Base-by-base conservation (phyloP, 257 asterid species). In the Verbascum thapsus region DNA sequence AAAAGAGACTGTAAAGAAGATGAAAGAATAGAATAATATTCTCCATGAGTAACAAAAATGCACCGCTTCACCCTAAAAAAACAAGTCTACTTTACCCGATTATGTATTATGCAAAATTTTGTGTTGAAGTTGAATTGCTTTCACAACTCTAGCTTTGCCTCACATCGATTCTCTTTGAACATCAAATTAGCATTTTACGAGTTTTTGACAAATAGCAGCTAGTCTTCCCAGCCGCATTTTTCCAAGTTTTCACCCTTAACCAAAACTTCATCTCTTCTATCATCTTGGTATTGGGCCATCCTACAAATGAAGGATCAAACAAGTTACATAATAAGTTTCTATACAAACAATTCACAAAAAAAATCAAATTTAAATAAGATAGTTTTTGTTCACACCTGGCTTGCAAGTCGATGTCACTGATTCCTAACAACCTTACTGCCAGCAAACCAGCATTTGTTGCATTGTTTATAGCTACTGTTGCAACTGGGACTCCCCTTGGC, bases 401-500 rank as follows among this genome's bases (percentile, higher is more conserved):
- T 73, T 89, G 96, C 72, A 89, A 73, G 34, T 81, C 81, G 4
- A 74, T 59, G 72, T 92, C 99, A 50, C 87, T 80, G 41, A 84
- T 77, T 58, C 99, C 99, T 61, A 92, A 74, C 67, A 89, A 63
- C 75, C 94, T 80, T 67, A 89, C 85, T 56, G 99, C 99, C 55
- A 92, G 77, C 52, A 89, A 60, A 64, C 89, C 99, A n/a, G 99
- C 97, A 76, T 92, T 92, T 32, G 97, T 92, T 53, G 99, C 96
- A 16, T 87, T 89, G 71, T 89, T 89, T 76, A 92, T 85, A 13
- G 96, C 96, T 7, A 92, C 91, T 2, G 99, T 92, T 22, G 99
- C 99, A 53, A 92, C 99, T 5, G 99, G 99, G 22, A 89, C 91
- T 41, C 97, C 97, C 75, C 96, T 89, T 12, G 99, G 99, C 99